Percentiles rank a stretch among this genome's conserved stretches.
Evolutionary conservation across 768 basidiomycete species (phyloP).

Genomic region (Suillus subalutaceus): DNA sequence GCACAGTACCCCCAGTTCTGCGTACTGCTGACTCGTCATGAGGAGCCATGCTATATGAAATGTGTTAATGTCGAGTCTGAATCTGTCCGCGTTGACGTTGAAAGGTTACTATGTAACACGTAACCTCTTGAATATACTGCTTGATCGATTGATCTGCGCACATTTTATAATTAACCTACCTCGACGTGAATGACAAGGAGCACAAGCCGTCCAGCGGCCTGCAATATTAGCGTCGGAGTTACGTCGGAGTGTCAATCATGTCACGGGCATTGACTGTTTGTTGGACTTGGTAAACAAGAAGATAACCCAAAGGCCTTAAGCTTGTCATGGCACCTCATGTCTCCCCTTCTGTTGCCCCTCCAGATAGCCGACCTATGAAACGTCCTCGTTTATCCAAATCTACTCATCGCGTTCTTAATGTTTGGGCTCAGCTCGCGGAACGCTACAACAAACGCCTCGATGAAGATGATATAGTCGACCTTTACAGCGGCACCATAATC

Average conservation of each 20-base stretch:
- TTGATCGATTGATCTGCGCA: too few species aligned
- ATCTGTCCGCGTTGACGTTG: neutral
- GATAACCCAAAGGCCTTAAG: slow-evolving; percentile 3
- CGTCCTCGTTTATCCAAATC: slow-evolving; percentile 49
- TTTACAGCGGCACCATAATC: slow-evolving; percentile 60
- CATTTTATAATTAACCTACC: too few species aligned
- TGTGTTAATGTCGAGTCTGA: neutral
- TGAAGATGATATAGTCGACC: slow-evolving; percentile 80
- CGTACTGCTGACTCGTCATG: too few species aligned
- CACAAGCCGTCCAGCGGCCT: too few species aligned
- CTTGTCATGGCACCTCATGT: slow-evolving; percentile 25
- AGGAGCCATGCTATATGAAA: too few species aligned
- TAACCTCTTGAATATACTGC: neutral
- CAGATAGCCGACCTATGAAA: slow-evolving; percentile 46
- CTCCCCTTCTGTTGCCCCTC: slow-evolving; percentile 32
- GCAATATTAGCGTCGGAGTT: neutral
- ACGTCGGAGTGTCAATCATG: neutral
- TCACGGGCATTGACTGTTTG: neutral
- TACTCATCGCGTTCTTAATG: slow-evolving; percentile 55
- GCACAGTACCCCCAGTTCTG: too few species aligned
- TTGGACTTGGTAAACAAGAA: slow-evolving; percentile 4
- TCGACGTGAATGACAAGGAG: too few species aligned
- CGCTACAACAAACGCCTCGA: slow-evolving; percentile 68
- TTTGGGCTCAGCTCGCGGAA: slow-evolving; percentile 71
- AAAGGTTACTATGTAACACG: neutral